phyloP scores from a whole-genome alignment of 805 yeast species.

The Allodekkera sacchari region DNA sequence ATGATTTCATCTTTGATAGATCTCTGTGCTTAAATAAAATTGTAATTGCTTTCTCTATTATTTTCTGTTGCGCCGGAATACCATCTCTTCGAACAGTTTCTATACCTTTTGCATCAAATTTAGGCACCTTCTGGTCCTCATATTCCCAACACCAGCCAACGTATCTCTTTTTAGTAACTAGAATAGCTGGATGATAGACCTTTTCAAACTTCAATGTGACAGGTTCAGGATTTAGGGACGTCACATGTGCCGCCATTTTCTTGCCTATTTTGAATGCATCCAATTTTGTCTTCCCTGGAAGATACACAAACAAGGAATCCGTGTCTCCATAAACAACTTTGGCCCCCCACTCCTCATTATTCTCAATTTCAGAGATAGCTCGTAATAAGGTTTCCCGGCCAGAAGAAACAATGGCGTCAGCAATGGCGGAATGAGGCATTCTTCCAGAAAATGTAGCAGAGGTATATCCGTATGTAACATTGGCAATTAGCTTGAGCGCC shows the following conservation, averaged over 20 bases:
- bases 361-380: conserved; percentile 64
- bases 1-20: conserved; percentile 59
- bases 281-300: conserved; percentile 70
- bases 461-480: conserved; percentile 93
- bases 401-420: conserved; percentile 88
- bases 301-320: conserved; percentile 82
- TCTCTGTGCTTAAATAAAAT: conserved; percentile 67
- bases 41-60: conserved; percentile 62
- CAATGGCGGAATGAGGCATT: conserved; percentile 94
- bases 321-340: conserved; percentile 96
- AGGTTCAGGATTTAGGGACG: conserved; percentile 70
- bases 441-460: conserved; percentile 94
- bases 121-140: conserved; percentile 45
- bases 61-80: conserved; percentile 81
- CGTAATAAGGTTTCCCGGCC: conserved; percentile 77
- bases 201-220: conserved; percentile 82
- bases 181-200: conserved; percentile 79
- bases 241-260: conserved; percentile 57
- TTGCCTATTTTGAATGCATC: conserved; percentile 76
- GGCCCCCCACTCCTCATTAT: conserved; percentile 61
- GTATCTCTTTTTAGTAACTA: conserved; percentile 82
- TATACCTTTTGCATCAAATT: conserved; percentile 92
- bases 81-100: conserved; percentile 95
- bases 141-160: conserved; percentile 77
- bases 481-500: conserved; percentile 84